Evolutionary conservation across 2,329 filamentous ascomycete species (phyloP).

Genomic region (Microdochium paspali): DNA sequence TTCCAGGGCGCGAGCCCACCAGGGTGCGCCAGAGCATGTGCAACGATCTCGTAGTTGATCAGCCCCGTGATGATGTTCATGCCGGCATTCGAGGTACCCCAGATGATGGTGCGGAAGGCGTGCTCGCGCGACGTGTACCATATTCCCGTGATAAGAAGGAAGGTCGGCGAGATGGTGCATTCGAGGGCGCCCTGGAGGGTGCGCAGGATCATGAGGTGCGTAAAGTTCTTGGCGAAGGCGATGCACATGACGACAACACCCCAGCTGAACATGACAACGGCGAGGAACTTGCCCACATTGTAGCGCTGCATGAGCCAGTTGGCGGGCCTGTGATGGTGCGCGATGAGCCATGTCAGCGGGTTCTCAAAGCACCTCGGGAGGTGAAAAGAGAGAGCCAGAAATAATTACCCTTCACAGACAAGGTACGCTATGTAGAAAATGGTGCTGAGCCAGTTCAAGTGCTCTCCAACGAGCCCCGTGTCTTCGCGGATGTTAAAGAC

Average conservation of each 20-base stretch:
- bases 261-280: conserved; percentile 22
- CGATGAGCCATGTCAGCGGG: background rate
- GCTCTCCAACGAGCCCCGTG: conserved; percentile 15
- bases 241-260: conserved; percentile 19
- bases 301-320: conserved; percentile 23
- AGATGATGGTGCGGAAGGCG: conserved; percentile 17
- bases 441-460: conserved; percentile 20
- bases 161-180: conserved; percentile 18
- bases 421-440: conserved; percentile 19
- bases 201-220: conserved; percentile 18
- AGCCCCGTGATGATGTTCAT: conserved; percentile 21
- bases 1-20: conserved; percentile 15
- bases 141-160: conserved; percentile 20
- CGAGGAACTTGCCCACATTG: conserved; percentile 22
- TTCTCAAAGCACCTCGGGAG: no score
- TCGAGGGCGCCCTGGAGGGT: conserved; percentile 18
- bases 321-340: conserved; percentile 4
- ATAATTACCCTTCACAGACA: conserved; percentile 11
- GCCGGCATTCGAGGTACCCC: conserved; percentile 20
- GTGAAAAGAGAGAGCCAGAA: background rate
- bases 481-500: conserved; percentile 19
- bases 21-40: conserved; percentile 12
- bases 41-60: conserved; percentile 16
- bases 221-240: conserved; percentile 18
- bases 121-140: conserved; percentile 23